Conservation (phyloP, 202 grass and related monocot species). For the Panicum hallii region DNA sequence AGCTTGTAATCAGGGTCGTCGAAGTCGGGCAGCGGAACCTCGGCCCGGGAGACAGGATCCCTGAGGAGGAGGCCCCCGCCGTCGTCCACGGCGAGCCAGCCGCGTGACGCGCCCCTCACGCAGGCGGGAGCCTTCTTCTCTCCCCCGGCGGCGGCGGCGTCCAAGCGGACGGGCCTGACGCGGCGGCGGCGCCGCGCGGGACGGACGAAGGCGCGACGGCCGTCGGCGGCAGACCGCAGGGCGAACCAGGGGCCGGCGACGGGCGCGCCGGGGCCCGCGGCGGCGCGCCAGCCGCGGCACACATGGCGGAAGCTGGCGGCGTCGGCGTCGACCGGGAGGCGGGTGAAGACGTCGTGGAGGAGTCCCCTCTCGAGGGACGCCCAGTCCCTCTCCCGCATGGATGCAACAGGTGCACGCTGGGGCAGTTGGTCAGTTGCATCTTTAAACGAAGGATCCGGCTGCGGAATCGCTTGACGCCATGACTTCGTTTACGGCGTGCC, state of each 20-base stretch:
- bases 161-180: not conserved
- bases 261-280: not conserved
- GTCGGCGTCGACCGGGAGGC: not conserved
- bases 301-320: not conserved
- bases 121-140: not conserved
- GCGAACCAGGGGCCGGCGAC: constrained; percentile 5
- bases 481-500: too few species aligned
- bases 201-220: not conserved
- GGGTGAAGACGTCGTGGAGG: not conserved
- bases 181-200: not conserved
- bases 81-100: constrained; percentile 26
- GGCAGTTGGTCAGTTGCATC: not conserved
- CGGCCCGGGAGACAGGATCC: not conserved
- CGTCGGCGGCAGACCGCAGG: not conserved
- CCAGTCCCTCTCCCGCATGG: constrained; percentile 1
- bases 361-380: not conserved
- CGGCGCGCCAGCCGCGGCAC: not conserved
- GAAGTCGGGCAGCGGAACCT: constrained; percentile 19
- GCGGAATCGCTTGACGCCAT: not conserved
- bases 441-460: not conserved
- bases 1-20: not conserved
- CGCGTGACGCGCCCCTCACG: not conserved
- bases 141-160: not conserved
- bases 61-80: not conserved
- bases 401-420: too few species aligned